Conservation (phyloP, 768 basidiomycete species). For the Infundibulicybe gibba region DNA sequence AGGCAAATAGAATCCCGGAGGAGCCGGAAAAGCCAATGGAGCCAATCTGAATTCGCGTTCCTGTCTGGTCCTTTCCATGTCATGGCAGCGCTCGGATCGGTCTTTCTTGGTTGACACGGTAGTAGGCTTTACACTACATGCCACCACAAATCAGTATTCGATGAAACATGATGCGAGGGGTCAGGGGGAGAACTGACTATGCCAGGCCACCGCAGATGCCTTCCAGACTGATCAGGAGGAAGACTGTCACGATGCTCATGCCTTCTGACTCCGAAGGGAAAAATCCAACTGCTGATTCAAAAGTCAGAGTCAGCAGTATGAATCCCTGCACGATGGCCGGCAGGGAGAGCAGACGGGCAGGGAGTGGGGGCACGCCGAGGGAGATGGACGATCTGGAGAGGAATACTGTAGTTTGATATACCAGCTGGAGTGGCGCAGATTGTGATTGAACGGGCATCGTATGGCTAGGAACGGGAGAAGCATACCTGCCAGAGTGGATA, state of each 20-base stretch:
- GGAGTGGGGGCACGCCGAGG: slow-evolving; percentile 77
- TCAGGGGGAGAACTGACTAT: slow-evolving; percentile 56
- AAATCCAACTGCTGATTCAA: slow-evolving; percentile 68
- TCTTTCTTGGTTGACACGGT: slow-evolving; percentile 74
- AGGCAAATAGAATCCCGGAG: slow-evolving; percentile 65
- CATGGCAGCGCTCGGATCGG: slow-evolving; percentile 41
- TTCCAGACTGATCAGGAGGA: slow-evolving; percentile 79
- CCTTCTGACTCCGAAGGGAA: slow-evolving; percentile 42
- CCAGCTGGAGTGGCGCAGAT: slow-evolving; percentile 41
- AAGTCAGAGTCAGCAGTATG: slow-evolving; percentile 58
- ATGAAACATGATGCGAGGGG: neutral
- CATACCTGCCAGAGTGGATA: slow-evolving; percentile 93
- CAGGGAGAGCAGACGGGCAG: slow-evolving; percentile 59
- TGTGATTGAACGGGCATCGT: neutral
- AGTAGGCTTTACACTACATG: slow-evolving; percentile 80
- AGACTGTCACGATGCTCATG: slow-evolving; percentile 59
- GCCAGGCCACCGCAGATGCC: slow-evolving; percentile 92
- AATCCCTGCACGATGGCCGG: slow-evolving; percentile 73
- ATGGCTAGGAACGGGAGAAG: slow-evolving; percentile 7
- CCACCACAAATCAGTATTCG: neutral
- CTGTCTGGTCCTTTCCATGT: slow-evolving; percentile 61
- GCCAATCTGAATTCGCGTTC: slow-evolving; percentile 88
- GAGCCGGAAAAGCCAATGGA: slow-evolving; percentile 86
- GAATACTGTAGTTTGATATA: slow-evolving; percentile 91
- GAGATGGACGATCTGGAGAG: slow-evolving; percentile 90